phyloP scores from a whole-genome alignment of 371 early-diverging fungal genomes.

The Chytridium lagenaria region DNA sequence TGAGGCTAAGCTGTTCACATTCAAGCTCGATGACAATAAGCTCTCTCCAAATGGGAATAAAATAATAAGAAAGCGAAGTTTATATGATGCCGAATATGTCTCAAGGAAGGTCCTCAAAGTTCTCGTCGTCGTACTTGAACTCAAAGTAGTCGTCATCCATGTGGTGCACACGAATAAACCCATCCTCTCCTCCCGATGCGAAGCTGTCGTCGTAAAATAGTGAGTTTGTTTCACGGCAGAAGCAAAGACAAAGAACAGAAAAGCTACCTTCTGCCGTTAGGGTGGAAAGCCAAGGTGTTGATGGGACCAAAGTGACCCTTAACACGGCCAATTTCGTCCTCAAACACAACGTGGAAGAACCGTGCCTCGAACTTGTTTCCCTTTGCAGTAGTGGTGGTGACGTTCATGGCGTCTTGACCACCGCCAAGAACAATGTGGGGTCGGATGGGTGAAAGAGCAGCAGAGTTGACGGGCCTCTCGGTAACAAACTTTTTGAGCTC shows the following conservation, averaged over 20 bases:
- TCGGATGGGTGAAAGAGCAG: slow-evolving; percentile 84
- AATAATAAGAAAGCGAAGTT: not conserved
- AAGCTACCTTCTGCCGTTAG: slow-evolving; percentile 78
- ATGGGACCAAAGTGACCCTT: slow-evolving; percentile 99
- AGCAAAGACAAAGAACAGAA: not conserved
- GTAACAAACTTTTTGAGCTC: slow-evolving; percentile 85
- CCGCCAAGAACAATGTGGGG: slow-evolving; percentile 66
- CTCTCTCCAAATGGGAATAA: not conserved
- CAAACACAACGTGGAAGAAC: slow-evolving; percentile 97
- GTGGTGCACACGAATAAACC: slow-evolving; percentile 92
- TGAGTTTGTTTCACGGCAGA: not conserved
- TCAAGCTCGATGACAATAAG: too few relatives aligned
- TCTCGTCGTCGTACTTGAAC: slow-evolving; percentile 70
- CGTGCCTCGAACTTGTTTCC: slow-evolving; percentile 98
- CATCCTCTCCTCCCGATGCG: slow-evolving; percentile 98
- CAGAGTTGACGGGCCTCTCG: slow-evolving; percentile 97
- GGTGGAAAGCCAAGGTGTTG: slow-evolving; percentile 98
- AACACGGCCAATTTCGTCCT: slow-evolving; percentile 96
- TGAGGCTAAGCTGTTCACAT: too few relatives aligned
- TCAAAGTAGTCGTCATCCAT: slow-evolving; percentile 95
- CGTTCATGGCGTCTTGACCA: slow-evolving; percentile 91
- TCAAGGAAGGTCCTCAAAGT: slow-evolving; percentile 28
- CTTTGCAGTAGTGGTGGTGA: slow-evolving; percentile 95
- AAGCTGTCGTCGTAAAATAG: slow-evolving; percentile 60
- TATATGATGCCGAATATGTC: not conserved